phyloP scores from a whole-genome alignment of 2,329 filamentous ascomycete genomes.

The Coniochaeta ligniaria region DNA sequence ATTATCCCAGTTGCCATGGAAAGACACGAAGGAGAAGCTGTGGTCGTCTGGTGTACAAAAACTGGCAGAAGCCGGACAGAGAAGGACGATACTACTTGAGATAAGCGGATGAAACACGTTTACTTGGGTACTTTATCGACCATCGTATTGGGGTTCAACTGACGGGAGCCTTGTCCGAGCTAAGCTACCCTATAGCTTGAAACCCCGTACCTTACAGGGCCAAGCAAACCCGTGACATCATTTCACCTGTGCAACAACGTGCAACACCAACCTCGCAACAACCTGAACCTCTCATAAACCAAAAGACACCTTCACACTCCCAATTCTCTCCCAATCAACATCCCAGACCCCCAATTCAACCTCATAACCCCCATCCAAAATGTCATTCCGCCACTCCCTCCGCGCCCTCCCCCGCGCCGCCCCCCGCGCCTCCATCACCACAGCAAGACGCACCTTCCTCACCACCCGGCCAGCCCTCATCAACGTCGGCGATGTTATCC shows the following conservation, averaged over 20 bases:
- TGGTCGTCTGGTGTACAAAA: no score
- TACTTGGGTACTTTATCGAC: no score
- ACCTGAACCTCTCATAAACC: neutral
- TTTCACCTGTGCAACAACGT: neutral
- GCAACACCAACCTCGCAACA: neutral
- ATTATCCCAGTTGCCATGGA: no score
- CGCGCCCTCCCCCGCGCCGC: neutral
- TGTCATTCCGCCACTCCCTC: neutral
- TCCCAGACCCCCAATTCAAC: no score
- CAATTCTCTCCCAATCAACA: no score
- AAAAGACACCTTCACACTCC: neutral
- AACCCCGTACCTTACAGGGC: neutral
- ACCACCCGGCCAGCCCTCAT: constrained; percentile 56
- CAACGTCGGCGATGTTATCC: constrained; percentile 72
- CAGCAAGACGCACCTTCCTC: constrained; percentile 46
- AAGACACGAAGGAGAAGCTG: no score
- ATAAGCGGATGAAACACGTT: no score
- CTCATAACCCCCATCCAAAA: neutral
- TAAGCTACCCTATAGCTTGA: neutral
- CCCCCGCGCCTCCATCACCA: neutral
- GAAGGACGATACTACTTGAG: no score
- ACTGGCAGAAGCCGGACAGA: no score
- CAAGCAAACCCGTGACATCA: neutral
- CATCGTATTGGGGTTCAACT: no score
- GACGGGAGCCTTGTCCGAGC: neutral